Conservation (phyloP, 768 basidiomycete genomes). For the Leccinellum rugosiceps region DNA sequence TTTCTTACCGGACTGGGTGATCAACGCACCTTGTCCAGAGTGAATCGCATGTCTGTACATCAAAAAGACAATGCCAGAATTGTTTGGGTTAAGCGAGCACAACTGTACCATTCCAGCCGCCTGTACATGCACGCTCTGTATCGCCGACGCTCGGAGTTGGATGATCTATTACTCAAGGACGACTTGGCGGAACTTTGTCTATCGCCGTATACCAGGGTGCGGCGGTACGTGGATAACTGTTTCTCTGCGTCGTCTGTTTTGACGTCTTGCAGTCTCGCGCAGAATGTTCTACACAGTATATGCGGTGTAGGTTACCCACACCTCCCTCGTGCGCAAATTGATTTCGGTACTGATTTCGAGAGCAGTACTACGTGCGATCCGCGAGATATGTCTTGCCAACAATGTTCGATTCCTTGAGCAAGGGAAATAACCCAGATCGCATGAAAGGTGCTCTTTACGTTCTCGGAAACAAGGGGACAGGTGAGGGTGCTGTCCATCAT, state of each 20-base stretch:
- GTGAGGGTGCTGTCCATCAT: conserved; percentile 35
- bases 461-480: conserved; percentile 67
- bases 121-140: conserved; percentile 76
- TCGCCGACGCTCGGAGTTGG: conserved; percentile 69
- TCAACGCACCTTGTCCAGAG: conserved; percentile 33
- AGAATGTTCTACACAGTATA: conserved; percentile 60
- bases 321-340: background rate
- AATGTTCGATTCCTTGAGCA: conserved; percentile 58
- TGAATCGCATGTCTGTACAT: conserved; percentile 62
- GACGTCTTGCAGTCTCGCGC: conserved; percentile 53
- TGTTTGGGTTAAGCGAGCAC: conserved; percentile 73
- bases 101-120: conserved; percentile 72
- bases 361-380: conserved; percentile 67
- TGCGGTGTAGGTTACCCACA: conserved; percentile 49
- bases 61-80: conserved; percentile 77
- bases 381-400: conserved; percentile 61
- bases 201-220: conserved; percentile 74
- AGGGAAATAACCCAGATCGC: conserved; percentile 82
- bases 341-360: conserved; percentile 15
- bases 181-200: conserved; percentile 74
- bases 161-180: conserved; percentile 57
- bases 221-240: conserved; percentile 49
- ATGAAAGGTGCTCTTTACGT: conserved; percentile 95
- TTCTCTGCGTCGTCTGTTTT: background rate
- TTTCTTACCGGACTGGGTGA: background rate